Evolutionary conservation across 768 basidiomycete genomes (phyloP).

Genomic region (Trametopsis cervina): DNA sequence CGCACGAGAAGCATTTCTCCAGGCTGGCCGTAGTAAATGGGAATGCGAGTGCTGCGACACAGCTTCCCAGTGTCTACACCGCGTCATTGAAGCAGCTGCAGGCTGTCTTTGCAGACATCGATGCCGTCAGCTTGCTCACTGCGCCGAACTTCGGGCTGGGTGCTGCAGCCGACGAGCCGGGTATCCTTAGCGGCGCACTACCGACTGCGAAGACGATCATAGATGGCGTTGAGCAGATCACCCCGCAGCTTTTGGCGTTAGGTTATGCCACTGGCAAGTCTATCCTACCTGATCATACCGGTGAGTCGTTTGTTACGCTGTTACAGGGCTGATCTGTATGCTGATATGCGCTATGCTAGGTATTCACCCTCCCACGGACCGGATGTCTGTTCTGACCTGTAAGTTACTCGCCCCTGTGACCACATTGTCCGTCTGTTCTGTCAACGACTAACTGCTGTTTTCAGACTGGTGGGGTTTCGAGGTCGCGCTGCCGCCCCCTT

Average conservation of each 20-base stretch:
- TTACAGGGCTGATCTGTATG: neutral
- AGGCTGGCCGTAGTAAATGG: slow-evolving; percentile 26
- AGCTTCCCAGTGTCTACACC: slow-evolving; percentile 34
- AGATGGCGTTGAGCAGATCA: slow-evolving; percentile 61
- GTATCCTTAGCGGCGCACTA: slow-evolving; percentile 66
- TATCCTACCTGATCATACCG: slow-evolving; percentile 60
- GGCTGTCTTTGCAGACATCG: slow-evolving; percentile 49
- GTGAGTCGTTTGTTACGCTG: slow-evolving; percentile 22
- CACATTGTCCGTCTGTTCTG: too few relatives aligned
- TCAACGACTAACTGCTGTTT: slow-evolving; percentile 6
- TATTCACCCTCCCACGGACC: slow-evolving; percentile 65
- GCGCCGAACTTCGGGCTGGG: slow-evolving; percentile 66
- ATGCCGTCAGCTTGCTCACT: slow-evolving; percentile 51
- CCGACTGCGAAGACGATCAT: slow-evolving; percentile 71
- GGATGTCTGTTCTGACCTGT: slow-evolving; percentile 79
- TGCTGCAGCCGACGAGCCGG: slow-evolving; percentile 59
- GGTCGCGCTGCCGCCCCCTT: slow-evolving; percentile 64
- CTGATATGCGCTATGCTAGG: slow-evolving; percentile 26
- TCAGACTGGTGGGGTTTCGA: slow-evolving; percentile 92
- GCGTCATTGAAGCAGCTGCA: slow-evolving; percentile 46
- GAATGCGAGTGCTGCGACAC: slow-evolving; percentile 2
- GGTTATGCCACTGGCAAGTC: slow-evolving; percentile 69
- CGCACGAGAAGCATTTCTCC: slow-evolving; percentile 51
- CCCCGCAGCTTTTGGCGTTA: slow-evolving; percentile 70
- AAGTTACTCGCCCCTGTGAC: slow-evolving; percentile 22